phyloP scores from a whole-genome alignment of 1,284 basidiomycete species.

The Tilletia setariae region DNA sequence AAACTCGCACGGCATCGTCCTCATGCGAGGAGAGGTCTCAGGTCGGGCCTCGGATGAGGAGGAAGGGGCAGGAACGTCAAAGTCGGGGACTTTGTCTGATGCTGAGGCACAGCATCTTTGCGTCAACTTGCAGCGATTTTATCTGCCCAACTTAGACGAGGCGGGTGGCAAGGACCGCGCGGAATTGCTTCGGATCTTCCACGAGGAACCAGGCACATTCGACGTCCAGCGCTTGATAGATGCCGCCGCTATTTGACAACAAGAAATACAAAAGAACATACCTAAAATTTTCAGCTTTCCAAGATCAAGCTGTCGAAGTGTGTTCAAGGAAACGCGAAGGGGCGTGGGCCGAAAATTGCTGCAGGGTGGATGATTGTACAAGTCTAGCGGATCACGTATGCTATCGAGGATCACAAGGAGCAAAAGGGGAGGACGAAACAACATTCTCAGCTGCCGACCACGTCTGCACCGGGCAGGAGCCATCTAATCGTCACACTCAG shows the following conservation, averaged over 20 bases:
- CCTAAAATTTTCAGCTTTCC: too few species aligned
- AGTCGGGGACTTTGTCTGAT: conserved; percentile 49
- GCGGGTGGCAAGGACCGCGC: conserved; percentile 26
- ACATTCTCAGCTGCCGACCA: conserved; percentile 27
- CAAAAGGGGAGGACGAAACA: neutral
- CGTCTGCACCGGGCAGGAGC: conserved; percentile 35
- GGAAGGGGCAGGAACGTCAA: conserved; percentile 41
- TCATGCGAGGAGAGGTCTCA: conserved; percentile 89
- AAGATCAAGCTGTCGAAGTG: too few species aligned
- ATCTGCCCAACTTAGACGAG: conserved; percentile 29
- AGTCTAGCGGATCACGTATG: too few species aligned
- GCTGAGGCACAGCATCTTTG: conserved; percentile 36
- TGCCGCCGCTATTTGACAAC: conserved; percentile 20
- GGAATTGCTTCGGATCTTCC: conserved; percentile 41
- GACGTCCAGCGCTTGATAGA: conserved; percentile 40
- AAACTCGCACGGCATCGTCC: conserved; percentile 72
- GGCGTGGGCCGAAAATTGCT: too few species aligned
- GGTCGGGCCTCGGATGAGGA: conserved; percentile 54
- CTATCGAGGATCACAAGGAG: neutral
- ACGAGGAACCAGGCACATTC: conserved; percentile 39
- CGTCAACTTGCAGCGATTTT: conserved; percentile 49
- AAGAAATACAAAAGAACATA: neutral
- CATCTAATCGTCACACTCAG: conserved; percentile 40
- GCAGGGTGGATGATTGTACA: too few species aligned
- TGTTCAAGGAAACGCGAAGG: too few species aligned